phyloP scores from a whole-genome alignment of 768 basidiomycete species.

The Rickenella mellea region DNA sequence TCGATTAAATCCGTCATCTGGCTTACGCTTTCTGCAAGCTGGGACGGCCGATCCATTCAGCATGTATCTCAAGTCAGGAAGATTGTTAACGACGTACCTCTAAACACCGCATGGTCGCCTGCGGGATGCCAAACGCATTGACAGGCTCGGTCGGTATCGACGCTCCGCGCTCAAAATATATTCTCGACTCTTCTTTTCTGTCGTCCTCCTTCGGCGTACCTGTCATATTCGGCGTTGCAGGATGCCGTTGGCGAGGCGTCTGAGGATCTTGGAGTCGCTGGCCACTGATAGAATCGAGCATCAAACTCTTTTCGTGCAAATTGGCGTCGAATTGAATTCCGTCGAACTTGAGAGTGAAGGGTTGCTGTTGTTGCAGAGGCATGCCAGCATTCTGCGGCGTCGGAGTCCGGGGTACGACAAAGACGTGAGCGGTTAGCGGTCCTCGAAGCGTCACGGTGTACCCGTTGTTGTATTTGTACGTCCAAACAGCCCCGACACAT shows the following conservation, averaged over 20 bases:
- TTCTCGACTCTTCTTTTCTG: conserved; percentile 1
- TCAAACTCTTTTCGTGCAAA: conserved; percentile 63
- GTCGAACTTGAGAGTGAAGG: conserved; percentile 50
- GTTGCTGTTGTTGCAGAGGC: conserved; percentile 13
- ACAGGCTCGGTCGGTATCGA: conserved; percentile 76
- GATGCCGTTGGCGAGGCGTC: conserved; percentile 12
- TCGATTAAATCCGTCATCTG: conserved; percentile 73
- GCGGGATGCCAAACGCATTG: conserved; percentile 82
- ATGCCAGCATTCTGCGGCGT: no score
- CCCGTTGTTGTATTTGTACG: conserved; percentile 71
- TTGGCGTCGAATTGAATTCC: conserved; percentile 67
- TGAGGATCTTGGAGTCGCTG: conserved; percentile 32
- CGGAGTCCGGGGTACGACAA: conserved; percentile 20
- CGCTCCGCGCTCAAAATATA: conserved; percentile 18
- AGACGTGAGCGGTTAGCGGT: conserved; percentile 59
- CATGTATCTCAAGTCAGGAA: not conserved
- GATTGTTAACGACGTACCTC: conserved; percentile 39
- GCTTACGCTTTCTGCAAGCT: conserved; percentile 76
- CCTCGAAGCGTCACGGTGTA: conserved; percentile 72
- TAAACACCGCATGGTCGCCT: conserved; percentile 82
- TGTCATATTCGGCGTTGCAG: conserved; percentile 14
- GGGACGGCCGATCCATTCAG: conserved; percentile 7
- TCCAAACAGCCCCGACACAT: conserved; percentile 70
- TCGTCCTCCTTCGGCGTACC: not conserved
- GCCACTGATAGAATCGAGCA: conserved; percentile 53